These are phyloP conservation scores for Nemania sp. DNA, from an alignment of 2,329 filamentous ascomycete genomes.

Conservation along the genomic window DNA sequence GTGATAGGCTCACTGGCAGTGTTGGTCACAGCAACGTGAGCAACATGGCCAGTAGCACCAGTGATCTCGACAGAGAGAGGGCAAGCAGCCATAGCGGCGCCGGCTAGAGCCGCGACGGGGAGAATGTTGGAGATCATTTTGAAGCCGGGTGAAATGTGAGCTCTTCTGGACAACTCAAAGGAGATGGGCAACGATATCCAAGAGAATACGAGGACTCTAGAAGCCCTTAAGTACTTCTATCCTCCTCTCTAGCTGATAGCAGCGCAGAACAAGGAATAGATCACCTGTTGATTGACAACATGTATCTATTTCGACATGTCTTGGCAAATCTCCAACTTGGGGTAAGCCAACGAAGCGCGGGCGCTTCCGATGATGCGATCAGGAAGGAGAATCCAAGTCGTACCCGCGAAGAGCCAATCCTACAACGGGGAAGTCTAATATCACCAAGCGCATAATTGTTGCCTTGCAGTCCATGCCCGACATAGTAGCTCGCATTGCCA, in stretches of 20 bases:
- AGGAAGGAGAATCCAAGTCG: constrained; percentile 23
- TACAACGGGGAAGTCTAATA: neutral
- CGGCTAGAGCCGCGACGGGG: constrained; percentile 25
- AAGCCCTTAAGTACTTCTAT: constrained; percentile 21
- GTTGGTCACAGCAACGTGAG: constrained; percentile 28
- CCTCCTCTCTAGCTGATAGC: constrained; percentile 3
- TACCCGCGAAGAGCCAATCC: constrained; percentile 16
- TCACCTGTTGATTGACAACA: constrained; percentile 11
- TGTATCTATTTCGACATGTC: constrained; percentile 20
- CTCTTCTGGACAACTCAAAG: constrained; percentile 3
- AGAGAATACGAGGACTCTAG: neutral
- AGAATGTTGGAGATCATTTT: constrained; percentile 29
- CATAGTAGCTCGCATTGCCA: constrained; percentile 18
- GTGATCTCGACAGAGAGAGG: constrained; percentile 28
- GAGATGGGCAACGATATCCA: constrained; percentile 2
- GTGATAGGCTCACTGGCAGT: constrained; percentile 26
- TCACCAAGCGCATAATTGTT: constrained; percentile 8
- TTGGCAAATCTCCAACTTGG: constrained; percentile 20
- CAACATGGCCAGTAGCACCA: constrained; percentile 17
- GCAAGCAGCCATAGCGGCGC: constrained; percentile 29
- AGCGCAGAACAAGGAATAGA: constrained; percentile 10
- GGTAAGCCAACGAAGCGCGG: constrained; percentile 14
- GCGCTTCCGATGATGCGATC: constrained; percentile 24
- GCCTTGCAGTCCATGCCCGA: constrained; percentile 22
- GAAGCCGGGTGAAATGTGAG: constrained; percentile 5